Evolutionary conservation across 2,329 filamentous ascomycete genomes (phyloP), one percentile per base, ranked within the genome.

Genomic region (Penicillium capsulatum): DNA sequence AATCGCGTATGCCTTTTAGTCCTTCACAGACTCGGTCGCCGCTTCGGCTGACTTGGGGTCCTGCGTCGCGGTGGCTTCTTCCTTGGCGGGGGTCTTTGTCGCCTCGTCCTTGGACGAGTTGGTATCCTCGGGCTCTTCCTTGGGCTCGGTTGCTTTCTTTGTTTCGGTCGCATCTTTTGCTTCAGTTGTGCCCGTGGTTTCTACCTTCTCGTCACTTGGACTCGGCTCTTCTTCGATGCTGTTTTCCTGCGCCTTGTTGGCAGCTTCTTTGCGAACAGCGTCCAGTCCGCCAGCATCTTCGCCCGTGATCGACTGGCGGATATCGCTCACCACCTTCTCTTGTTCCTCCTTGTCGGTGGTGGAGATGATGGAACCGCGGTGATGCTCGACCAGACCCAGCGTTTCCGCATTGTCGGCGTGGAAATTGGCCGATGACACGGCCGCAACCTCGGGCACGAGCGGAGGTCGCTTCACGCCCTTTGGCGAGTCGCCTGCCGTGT

Each of bases 391-490:
- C n/a, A 67, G 45, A 3, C 63, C 63, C 40, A 66, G 42, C 38
- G 48, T 40, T 45, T 61, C 59, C 28, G 55, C 59, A 40, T 64
- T 63, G 40, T 63, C 65, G 36, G 55, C 61, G 40, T 50, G 61
- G 51, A 68, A 59, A 43, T 67, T 65, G 10, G 60, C 61, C 37
- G 59, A 62, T 2, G 65, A 68, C 7, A 59, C 55, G 5, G 64
- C 64, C 24, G 64, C 65, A 3, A 49, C 36, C 41, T 66, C 63
- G 7, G 61, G 57, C 13, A 62, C 51, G 17, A 67, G 47, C 26
- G 57, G 44, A 5, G 64, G 64, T 17, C 64, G 55, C 35, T 54
- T 52, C 13, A 45, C 30, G 2, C 17, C 15, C 31, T 42, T 40
- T 11, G 52, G 40, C 8, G 52, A 55, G 17, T 52, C 50, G 1